Evolutionary conservation across 2,329 filamentous ascomycete genomes (phyloP).

Genomic region (Thielaviopsis musarum): DNA sequence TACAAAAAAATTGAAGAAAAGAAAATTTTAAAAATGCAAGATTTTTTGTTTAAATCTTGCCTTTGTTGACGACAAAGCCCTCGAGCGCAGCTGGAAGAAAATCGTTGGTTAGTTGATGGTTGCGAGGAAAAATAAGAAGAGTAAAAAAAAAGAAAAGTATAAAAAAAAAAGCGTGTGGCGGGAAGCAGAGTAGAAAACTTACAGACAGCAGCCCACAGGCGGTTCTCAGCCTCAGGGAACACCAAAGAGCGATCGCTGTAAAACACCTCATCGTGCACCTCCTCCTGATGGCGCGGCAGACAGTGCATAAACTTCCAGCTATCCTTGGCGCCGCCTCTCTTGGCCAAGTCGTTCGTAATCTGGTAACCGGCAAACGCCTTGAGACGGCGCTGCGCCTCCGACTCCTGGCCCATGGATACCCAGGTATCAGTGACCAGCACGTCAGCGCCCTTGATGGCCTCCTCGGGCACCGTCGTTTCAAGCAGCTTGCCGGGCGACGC

Average conservation of each 20-base stretch:
- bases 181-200: too few relatives aligned
- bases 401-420: slow-evolving; percentile 96
- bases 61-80: slow-evolving; percentile 87
- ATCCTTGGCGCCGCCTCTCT: slow-evolving; percentile 68
- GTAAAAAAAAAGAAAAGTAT: not conserved
- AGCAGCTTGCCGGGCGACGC: slow-evolving; percentile 45
- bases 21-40: not conserved
- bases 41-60: slow-evolving; percentile 38
- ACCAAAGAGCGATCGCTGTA: slow-evolving; percentile 74
- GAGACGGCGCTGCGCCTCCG: slow-evolving; percentile 59
- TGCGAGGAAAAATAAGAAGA: not conserved
- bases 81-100: slow-evolving; percentile 52
- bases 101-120: not conserved
- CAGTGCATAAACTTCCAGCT: slow-evolving; percentile 99
- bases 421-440: slow-evolving; percentile 93
- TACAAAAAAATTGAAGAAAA: not conserved
- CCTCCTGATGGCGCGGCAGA: slow-evolving; percentile 76
- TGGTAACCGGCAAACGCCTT: slow-evolving; percentile 81
- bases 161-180: not conserved
- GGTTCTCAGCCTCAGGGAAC: slow-evolving; percentile 88
- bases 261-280: slow-evolving; percentile 89
- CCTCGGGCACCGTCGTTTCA: slow-evolving; percentile 67
- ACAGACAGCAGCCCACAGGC: slow-evolving; percentile 77
- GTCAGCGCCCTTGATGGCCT: slow-evolving; percentile 72
- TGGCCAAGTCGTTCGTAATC: slow-evolving; percentile 71